Evolutionary conservation across 1,284 basidiomycete species (phyloP).

Genomic region (Mycosarcoma mackinlayi): DNA sequence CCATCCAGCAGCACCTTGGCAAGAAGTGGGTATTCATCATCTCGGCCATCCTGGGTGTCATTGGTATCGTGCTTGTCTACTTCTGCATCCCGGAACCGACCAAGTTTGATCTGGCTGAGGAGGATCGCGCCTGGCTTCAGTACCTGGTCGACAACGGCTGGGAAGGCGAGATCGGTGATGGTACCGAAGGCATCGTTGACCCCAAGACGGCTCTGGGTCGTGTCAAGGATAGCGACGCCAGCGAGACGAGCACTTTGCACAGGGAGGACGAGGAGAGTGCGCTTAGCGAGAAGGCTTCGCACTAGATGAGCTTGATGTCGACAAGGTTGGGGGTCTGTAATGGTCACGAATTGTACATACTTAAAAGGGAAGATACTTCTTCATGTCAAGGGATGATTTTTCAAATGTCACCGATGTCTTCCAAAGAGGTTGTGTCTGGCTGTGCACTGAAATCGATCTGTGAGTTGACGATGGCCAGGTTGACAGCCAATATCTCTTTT

Average conservation of each 20-base stretch:
- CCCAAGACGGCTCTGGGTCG: constrained; percentile 11
- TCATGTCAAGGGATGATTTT: too few relatives aligned
- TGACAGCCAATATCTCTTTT: too few relatives aligned
- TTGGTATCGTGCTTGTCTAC: constrained; percentile 66
- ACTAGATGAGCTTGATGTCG: neutral
- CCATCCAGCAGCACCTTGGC: constrained; percentile 74
- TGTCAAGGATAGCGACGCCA: constrained; percentile 21
- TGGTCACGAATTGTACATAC: too few relatives aligned
- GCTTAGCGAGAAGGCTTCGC: neutral
- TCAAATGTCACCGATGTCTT: too few relatives aligned
- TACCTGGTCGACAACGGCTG: constrained; percentile 77
- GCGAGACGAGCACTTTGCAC: neutral
- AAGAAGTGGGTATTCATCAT: constrained; percentile 55
- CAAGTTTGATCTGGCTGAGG: constrained; percentile 76
- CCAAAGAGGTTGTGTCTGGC: too few relatives aligned
- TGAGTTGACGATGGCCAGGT: too few relatives aligned
- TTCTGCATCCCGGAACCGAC: constrained; percentile 75
- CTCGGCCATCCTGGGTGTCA: constrained; percentile 57
- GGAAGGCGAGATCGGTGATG: constrained; percentile 76
- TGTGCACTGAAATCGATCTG: too few relatives aligned
- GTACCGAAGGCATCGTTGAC: constrained; percentile 23
- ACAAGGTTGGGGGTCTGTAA: too few relatives aligned
- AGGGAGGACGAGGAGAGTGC: constrained; percentile 8
- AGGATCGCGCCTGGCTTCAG: constrained; percentile 75
- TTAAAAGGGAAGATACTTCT: too few relatives aligned